phyloP scores from a whole-genome alignment of 164 flowering plant genomes.

The Annona squamosa region DNA sequence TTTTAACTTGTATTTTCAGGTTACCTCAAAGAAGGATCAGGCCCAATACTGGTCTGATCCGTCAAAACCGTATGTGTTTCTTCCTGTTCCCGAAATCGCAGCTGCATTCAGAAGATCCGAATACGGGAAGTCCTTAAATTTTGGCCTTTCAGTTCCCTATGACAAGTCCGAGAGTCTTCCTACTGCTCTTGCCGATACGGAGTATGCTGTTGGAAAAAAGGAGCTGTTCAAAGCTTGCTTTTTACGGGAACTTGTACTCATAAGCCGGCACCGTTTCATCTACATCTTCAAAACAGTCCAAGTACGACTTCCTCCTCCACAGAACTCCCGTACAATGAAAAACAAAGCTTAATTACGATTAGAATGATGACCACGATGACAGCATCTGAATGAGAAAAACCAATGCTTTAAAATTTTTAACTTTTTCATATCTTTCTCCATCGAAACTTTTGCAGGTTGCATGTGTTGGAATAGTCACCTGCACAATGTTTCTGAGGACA shows the following conservation, averaged over 20 bases:
- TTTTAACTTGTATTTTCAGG: slow-evolving; percentile 34
- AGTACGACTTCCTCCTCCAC: slow-evolving; percentile 30
- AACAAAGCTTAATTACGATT: neutral
- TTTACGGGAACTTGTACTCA: slow-evolving; percentile 50
- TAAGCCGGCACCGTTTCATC: slow-evolving; percentile 60
- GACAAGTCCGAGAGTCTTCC: slow-evolving; percentile 49
- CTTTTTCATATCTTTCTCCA: neutral
- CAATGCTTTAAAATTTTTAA: neutral
- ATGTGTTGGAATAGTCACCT: slow-evolving; percentile 65
- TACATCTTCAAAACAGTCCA: slow-evolving; percentile 83
- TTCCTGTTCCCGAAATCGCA: slow-evolving; percentile 61
- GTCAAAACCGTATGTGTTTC: slow-evolving; percentile 54
- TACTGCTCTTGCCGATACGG: slow-evolving; percentile 47
- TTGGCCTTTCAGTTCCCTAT: slow-evolving; percentile 37
- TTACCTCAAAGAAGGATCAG: slow-evolving; percentile 86
- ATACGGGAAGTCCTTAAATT: slow-evolving; percentile 38
- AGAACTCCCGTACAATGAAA: neutral
- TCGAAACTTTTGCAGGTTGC: slow-evolving; percentile 52
- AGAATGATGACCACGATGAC: neutral
- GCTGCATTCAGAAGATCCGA: slow-evolving; percentile 52
- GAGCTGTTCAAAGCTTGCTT: slow-evolving; percentile 61
- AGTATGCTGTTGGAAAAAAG: slow-evolving; percentile 47
- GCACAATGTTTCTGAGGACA: slow-evolving; percentile 68
- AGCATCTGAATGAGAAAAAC: no score
- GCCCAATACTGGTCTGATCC: slow-evolving; percentile 84